A percentile compares a stretch with the other conserved stretches of the same genome.
Conservation (phyloP, 306 rosid genomes). For the Rosa rugosa region DNA sequence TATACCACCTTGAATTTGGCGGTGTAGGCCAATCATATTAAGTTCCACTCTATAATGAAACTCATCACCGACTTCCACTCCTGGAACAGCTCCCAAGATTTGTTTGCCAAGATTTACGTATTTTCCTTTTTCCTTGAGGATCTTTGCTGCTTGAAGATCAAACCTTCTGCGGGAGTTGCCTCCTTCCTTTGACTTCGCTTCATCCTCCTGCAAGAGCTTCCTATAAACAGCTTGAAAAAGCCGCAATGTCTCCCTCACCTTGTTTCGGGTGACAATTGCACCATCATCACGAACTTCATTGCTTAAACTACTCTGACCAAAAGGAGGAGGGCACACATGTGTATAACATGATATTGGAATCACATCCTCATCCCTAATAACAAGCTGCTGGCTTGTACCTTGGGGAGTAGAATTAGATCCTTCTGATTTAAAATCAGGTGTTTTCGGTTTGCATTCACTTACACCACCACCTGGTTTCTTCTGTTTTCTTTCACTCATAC, state of each 20-base stretch:
- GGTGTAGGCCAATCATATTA: conserved; percentile 76
- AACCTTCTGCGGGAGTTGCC: conserved; percentile 42
- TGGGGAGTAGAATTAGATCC: conserved; percentile 38
- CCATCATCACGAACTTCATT: conserved; percentile 32
- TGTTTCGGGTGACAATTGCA: conserved; percentile 45
- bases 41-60: conserved; percentile 89
- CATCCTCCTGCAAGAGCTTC: conserved; percentile 77
- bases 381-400: conserved; percentile 45
- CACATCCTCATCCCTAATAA: conserved; percentile 28
- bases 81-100: conserved; percentile 75
- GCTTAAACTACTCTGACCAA: conserved; percentile 32
- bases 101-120: conserved; percentile 61
- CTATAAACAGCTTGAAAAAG: conserved; percentile 69
- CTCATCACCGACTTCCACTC: conserved; percentile 94
- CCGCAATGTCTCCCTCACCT: conserved; percentile 76
- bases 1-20: conserved; percentile 74
- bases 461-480: conserved; percentile 28
- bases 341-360: conserved; percentile 25
- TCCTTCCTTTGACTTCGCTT: conserved; percentile 46
- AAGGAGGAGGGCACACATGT: conserved; percentile 51
- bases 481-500: conserved; percentile 40
- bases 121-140: conserved; percentile 56
- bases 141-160: conserved; percentile 54
- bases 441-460: conserved; percentile 46
- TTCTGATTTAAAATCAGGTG: conserved; percentile 18